These are phyloP conservation scores for Emydomyces testavorans DNA, from an alignment of 2,329 filamentous ascomycete genomes.

Conservation along the genomic window DNA sequence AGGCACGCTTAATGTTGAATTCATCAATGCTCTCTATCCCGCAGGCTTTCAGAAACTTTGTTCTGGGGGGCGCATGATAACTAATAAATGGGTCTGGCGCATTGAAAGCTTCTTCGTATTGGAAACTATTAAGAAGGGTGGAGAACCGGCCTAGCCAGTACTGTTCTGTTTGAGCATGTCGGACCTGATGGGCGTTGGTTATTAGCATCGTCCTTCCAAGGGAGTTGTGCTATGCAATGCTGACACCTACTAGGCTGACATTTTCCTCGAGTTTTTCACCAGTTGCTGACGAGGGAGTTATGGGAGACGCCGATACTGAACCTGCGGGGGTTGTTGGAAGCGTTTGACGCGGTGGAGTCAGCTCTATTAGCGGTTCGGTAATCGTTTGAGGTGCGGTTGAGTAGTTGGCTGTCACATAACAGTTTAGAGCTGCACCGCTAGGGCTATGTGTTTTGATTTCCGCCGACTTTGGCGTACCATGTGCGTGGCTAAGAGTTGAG, in stretches of 20 bases:
- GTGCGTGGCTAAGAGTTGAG: background rate
- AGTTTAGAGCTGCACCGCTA: background rate
- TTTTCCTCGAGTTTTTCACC: background rate
- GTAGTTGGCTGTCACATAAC: constrained; percentile 4
- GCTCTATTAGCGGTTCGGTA: constrained; percentile 6
- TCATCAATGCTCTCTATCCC: constrained; percentile 18
- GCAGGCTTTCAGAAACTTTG: constrained; percentile 15
- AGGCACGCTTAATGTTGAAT: constrained; percentile 24
- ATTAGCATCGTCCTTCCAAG: constrained; percentile 68
- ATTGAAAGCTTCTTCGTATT: constrained; percentile 26
- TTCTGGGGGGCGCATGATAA: constrained; percentile 19
- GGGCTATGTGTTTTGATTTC: background rate
- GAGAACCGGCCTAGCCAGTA: constrained; percentile 28
- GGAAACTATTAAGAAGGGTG: constrained; percentile 24
- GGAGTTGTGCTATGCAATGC: constrained; percentile 21
- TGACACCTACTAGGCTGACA: background rate
- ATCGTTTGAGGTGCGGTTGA: background rate
- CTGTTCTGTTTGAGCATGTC: constrained; percentile 19
- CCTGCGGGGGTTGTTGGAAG: background rate
- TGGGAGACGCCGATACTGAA: background rate
- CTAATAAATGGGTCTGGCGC: constrained; percentile 22
- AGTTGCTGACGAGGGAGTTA: background rate
- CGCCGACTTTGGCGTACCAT: background rate
- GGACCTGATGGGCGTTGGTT: constrained; percentile 54
- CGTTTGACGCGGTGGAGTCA: constrained; percentile 1